phyloP scores from a whole-genome alignment of 805 yeast genomes.

The Teunomyces funiuensis region DNA sequence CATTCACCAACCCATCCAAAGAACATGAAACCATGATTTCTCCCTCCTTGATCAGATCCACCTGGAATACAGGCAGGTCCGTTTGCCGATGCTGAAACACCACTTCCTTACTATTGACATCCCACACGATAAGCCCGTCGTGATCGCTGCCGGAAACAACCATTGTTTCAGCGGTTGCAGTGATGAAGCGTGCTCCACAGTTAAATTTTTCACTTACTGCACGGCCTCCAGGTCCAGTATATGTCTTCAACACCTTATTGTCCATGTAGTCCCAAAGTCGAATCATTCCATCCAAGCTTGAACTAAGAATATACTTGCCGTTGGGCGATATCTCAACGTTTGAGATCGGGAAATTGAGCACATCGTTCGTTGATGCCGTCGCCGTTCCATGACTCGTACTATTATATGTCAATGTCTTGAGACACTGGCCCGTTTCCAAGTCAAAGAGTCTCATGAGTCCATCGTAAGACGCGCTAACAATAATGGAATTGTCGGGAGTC shows the following conservation, averaged over 20 bases:
- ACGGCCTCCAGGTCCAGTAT: conserved; percentile 20
- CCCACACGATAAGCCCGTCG: conserved; percentile 61
- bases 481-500: conserved; percentile 75
- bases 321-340: conserved; percentile 75
- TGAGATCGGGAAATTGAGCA: conserved; percentile 66
- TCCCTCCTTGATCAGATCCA: conserved; percentile 41
- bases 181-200: conserved; percentile 54
- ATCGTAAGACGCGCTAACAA: conserved; percentile 86
- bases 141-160: conserved; percentile 63
- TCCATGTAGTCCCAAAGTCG: conserved; percentile 86
- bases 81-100: conserved; percentile 24
- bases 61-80: conserved; percentile 39
- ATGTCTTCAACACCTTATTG: conserved; percentile 78
- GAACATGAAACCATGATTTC: conserved; percentile 30
- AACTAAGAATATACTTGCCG: conserved; percentile 73
- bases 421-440: conserved; percentile 83
- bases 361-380: conserved; percentile 55
- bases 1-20: conserved; percentile 20
- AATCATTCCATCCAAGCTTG: conserved; percentile 76
- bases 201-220: conserved; percentile 52
- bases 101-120: conserved; percentile 58
- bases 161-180: conserved; percentile 32
- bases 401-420: conserved; percentile 83
- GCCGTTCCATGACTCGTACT: conserved; percentile 56
- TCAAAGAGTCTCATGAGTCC: conserved; percentile 91